These are phyloP conservation scores for Teratosphaeria epicoccoides DNA, from an alignment of 2,329 filamentous ascomycete genomes.

Conservation along the genomic window DNA sequence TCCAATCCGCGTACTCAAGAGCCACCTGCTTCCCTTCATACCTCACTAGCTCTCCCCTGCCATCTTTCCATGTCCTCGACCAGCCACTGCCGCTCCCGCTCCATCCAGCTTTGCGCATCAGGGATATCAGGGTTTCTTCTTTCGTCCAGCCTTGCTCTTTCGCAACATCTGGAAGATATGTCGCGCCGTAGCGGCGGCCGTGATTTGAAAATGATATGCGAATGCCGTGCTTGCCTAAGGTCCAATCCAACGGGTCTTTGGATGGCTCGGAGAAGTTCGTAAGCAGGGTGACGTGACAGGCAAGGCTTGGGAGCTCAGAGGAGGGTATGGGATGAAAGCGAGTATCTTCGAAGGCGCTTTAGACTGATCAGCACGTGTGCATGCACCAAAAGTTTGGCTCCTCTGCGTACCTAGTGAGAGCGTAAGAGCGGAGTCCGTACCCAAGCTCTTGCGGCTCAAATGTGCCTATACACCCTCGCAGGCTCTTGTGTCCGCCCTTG, in stretches of 20 bases:
- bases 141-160: constrained; percentile 90
- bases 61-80: constrained; percentile 59
- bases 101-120: constrained; percentile 96
- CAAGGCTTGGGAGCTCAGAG: constrained; percentile 56
- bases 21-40: constrained; percentile 78
- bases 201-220: constrained; percentile 73
- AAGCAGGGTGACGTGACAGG: constrained; percentile 57
- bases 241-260: constrained; percentile 69
- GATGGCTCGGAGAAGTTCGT: constrained; percentile 56
- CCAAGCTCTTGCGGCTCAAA: constrained; percentile 70
- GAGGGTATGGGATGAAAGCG: constrained; percentile 55
- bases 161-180: constrained; percentile 87
- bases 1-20: constrained; percentile 62
- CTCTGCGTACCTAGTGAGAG: constrained; percentile 58
- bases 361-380: background rate
- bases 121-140: constrained; percentile 77
- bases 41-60: constrained; percentile 61
- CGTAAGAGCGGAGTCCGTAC: constrained; percentile 65
- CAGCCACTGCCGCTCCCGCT: constrained; percentile 41
- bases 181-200: constrained; percentile 65
- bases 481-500: constrained; percentile 48
- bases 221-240: constrained; percentile 73
- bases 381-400: background rate
- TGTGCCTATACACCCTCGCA: constrained; percentile 93
- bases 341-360: constrained; percentile 52